Percentiles rank a stretch among this genome's conserved stretches.
These are phyloP conservation scores for Geranomyces michiganensis DNA, from an alignment of 192 early-diverging fungal species.

Conservation along the genomic window DNA sequence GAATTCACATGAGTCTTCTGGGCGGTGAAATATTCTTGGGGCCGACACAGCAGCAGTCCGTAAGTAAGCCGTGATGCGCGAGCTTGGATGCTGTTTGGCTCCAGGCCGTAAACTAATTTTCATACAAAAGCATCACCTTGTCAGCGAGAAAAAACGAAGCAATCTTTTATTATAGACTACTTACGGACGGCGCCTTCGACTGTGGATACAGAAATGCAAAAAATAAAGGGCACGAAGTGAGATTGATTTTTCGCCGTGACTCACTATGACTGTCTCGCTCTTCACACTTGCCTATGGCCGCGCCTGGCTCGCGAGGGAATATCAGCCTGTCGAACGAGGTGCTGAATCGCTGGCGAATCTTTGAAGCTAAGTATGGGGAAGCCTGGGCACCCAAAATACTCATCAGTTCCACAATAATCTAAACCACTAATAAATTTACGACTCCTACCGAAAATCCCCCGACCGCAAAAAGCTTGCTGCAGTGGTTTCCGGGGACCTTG, in stretches of 20 bases:
- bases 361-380: constrained; percentile 22
- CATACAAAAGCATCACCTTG: too few species aligned
- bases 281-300: constrained; percentile 11
- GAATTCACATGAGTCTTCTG: neutral
- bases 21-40: neutral
- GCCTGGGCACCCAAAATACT: neutral
- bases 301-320: constrained; percentile 10
- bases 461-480: constrained; percentile 30
- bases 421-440: neutral
- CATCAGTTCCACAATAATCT: neutral
- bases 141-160: too few species aligned
- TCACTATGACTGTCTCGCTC: neutral
- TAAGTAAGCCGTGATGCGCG: constrained; percentile 15
- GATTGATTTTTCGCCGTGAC: too few species aligned
- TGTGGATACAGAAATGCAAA: neutral
- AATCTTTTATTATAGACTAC: too few species aligned
- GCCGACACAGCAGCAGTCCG: neutral
- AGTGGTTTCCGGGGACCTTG: constrained; percentile 13
- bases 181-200: constrained; percentile 12
- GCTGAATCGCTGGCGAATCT: constrained; percentile 13
- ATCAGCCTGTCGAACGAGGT: neutral
- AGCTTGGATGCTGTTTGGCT: constrained; percentile 1
- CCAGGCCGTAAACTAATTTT: constrained; percentile 19
- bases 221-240: neutral
- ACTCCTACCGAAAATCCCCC: constrained; percentile 31